Evolutionary conservation across 139 green algal genomes (phyloP).

Genomic region (Pseudopediastrum boryanum): DNA sequence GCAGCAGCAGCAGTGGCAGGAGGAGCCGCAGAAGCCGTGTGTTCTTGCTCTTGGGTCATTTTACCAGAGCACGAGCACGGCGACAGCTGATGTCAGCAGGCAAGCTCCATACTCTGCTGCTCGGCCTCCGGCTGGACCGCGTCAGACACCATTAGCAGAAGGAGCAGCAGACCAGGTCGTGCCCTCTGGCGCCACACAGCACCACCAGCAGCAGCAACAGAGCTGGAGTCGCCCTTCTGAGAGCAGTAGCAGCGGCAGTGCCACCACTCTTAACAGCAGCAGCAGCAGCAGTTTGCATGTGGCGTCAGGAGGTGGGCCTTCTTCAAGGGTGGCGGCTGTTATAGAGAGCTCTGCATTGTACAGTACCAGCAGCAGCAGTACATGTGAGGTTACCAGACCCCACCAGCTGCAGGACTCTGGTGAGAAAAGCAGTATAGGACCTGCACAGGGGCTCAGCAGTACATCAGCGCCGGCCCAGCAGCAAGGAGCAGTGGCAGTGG

Average conservation of each 20-base stretch:
- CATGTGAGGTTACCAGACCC: neutral
- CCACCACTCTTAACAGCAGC: slow-evolving; percentile 6
- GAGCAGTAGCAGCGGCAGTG: slow-evolving; percentile 3
- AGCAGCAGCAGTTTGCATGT: neutral
- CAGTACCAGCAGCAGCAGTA: neutral
- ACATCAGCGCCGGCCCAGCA: neutral
- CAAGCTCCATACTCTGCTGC: neutral
- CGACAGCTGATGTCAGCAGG: neutral
- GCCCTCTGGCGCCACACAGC: too few relatives aligned
- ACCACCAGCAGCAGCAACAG: neutral
- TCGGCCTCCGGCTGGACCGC: neutral
- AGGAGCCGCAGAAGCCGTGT: neutral
- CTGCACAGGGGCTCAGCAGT: too few relatives aligned
- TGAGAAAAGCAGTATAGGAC: too few relatives aligned
- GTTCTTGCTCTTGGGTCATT: too few relatives aligned
- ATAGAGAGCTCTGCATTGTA: neutral
- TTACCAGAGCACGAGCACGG: neutral
- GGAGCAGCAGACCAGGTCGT: too few relatives aligned
- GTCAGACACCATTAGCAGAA: too few relatives aligned
- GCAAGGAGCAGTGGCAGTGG: neutral
- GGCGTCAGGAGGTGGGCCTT: neutral
- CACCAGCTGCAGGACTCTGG: neutral
- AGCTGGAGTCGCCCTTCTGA: neutral
- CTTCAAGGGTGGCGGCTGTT: neutral
- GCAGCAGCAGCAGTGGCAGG: neutral